A percentile compares a stretch with the other conserved stretches of the same genome.
Evolutionary conservation across 306 rosid genomes (phyloP).

Genomic region (Betula pendula): DNA sequence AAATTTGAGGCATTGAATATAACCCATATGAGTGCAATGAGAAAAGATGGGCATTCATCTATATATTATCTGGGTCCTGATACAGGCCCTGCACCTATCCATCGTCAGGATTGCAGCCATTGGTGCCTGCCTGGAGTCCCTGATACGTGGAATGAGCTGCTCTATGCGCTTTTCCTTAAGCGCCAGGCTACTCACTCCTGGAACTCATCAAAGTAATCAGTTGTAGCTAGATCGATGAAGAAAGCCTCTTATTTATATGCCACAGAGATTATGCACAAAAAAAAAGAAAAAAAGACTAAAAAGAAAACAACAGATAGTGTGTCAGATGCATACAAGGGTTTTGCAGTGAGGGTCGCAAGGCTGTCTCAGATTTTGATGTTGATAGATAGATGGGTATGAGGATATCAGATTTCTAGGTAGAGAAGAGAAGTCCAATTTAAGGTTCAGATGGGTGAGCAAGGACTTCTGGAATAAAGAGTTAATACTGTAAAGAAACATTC

Average conservation of each 20-base stretch:
- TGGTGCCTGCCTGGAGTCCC: slow-evolving; percentile 99
- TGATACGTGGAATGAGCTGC: slow-evolving; percentile 85
- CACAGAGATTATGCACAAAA: neutral
- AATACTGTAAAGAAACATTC: slow-evolving; percentile 20
- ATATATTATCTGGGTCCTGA: slow-evolving; percentile 58
- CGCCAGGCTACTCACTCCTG: slow-evolving; percentile 21
- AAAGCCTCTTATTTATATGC: slow-evolving; percentile 7
- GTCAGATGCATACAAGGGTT: slow-evolving; percentile 11
- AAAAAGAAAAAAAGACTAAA: neutral
- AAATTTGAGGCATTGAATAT: slow-evolving; percentile 57
- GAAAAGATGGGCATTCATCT: slow-evolving; percentile 88
- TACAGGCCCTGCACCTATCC: slow-evolving; percentile 47
- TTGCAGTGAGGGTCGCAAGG: neutral
- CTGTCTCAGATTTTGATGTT: slow-evolving; percentile 13
- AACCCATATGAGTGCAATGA: slow-evolving; percentile 64
- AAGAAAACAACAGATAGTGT: neutral
- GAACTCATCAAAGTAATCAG: slow-evolving; percentile 28
- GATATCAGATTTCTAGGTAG: slow-evolving; percentile 11
- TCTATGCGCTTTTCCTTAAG: slow-evolving; percentile 61
- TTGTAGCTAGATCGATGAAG: slow-evolving; percentile 7
- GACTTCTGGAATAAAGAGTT: slow-evolving; percentile 1
- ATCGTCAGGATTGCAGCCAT: slow-evolving; percentile 91
- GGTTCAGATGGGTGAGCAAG: slow-evolving; percentile 15
- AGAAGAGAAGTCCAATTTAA: neutral
- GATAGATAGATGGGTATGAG: neutral